phyloP scores from a whole-genome alignment of 257 asterid genomes.

The Salvia miltiorrhiza region DNA sequence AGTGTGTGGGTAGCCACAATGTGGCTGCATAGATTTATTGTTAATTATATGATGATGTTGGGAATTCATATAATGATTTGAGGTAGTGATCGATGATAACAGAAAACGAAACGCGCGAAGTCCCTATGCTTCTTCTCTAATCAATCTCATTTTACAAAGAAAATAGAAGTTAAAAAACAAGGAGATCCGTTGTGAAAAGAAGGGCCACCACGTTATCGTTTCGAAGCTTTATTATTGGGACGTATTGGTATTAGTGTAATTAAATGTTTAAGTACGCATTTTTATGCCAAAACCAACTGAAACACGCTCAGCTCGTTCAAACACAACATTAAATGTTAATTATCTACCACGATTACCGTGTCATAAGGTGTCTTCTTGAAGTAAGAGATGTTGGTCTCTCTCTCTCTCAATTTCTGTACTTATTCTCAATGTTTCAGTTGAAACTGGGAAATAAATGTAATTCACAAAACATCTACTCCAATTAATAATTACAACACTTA shows the following conservation, averaged over 20 bases:
- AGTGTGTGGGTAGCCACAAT: too few species aligned
- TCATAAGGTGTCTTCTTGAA: slow-evolving; percentile 35
- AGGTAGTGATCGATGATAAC: slow-evolving; percentile 3
- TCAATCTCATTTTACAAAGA: slow-evolving; percentile 11
- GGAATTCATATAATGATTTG: background rate
- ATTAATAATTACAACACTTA: background rate
- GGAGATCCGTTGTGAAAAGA: slow-evolving; percentile 38
- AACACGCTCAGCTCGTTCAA: slow-evolving; percentile 27
- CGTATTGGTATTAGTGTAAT: slow-evolving; percentile 30
- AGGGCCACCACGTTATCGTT: slow-evolving; percentile 29
- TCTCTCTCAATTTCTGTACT: background rate
- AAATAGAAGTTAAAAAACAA: background rate
- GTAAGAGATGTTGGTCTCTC: slow-evolving; percentile 70
- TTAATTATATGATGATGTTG: too few species aligned
- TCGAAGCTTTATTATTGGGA: slow-evolving; percentile 25
- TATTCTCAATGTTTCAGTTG: background rate
- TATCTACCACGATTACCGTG: slow-evolving; percentile 8
- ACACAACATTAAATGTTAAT: slow-evolving; percentile 16
- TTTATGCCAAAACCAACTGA: slow-evolving; percentile 29
- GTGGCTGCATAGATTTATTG: too few species aligned
- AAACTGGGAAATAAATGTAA: background rate
- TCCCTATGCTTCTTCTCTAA: slow-evolving; percentile 29
- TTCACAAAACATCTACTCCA: background rate
- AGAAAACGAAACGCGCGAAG: slow-evolving; percentile 9
- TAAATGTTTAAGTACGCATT: slow-evolving; percentile 33